phyloP scores from a whole-genome alignment of 129 eudicot species.

The carrot (Daucus carota) region DH1_v3.0 NC_030383.2:2424001-2424500 shows the following conservation, averaged over 20 bases:
- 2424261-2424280: conserved; percentile 26
- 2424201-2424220: conserved; percentile 24
- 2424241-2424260: conserved; percentile 45
- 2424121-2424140: conserved; percentile 43
- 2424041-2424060: conserved; percentile 32
- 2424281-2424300: conserved; percentile 30
- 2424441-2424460: conserved; percentile 23
- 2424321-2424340: conserved; percentile 41
- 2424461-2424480: conserved; percentile 23
- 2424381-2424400: conserved; percentile 30
- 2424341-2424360: conserved; percentile 42
- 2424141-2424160: conserved; percentile 33
- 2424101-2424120: conserved; percentile 29
- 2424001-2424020: conserved; percentile 45
- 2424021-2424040: conserved; percentile 39
- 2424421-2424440: conserved; percentile 33
- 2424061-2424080: conserved; percentile 41
- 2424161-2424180: conserved; percentile 31
- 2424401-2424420: conserved; percentile 33
- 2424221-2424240: conserved; percentile 10
- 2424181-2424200: conserved; percentile 45
- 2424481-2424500: conserved; percentile 25
- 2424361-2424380: conserved; percentile 43
- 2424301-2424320: conserved; percentile 39
- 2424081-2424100: conserved; percentile 33